Percentiles rank a stretch among this genome's conserved stretches.
These are phyloP conservation scores for Lasiodiplodia hormozganensis DNA, from an alignment of 2,329 filamentous ascomycete species.

Conservation along the genomic window DNA sequence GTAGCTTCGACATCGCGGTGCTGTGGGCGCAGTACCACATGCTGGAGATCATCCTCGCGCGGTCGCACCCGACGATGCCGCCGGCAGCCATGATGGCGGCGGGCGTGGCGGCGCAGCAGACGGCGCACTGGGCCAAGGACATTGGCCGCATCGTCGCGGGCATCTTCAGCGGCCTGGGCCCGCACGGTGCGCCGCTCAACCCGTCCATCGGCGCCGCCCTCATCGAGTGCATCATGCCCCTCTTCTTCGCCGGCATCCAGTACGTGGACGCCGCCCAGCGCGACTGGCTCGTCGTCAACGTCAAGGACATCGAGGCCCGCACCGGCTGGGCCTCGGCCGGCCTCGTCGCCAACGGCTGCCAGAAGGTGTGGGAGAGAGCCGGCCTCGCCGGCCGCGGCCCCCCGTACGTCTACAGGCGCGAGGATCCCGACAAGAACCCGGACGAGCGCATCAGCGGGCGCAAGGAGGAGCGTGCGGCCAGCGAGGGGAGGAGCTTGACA, in stretches of 20 bases:
- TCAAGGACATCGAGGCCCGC: constrained; percentile 76
- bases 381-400: constrained; percentile 77
- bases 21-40: constrained; percentile 90
- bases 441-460: constrained; percentile 19
- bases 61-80: constrained; percentile 88
- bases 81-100: constrained; percentile 88
- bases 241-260: constrained; percentile 88
- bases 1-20: constrained; percentile 84
- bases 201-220: constrained; percentile 81
- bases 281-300: constrained; percentile 75
- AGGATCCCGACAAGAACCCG: constrained; percentile 3
- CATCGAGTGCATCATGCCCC: constrained; percentile 79
- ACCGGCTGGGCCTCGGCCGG: constrained; percentile 88
- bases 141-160: constrained; percentile 84
- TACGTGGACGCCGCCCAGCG: constrained; percentile 76
- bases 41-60: constrained; percentile 80
- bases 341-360: constrained; percentile 83
- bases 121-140: constrained; percentile 72
- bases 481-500: constrained; percentile 8
- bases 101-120: constrained; percentile 75
- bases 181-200: constrained; percentile 64
- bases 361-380: constrained; percentile 81
- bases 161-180: constrained; percentile 45
- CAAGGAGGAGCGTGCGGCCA: constrained; percentile 7
- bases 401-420: constrained; percentile 59